Base-by-base conservation (phyloP, 2,329 filamentous ascomycete genomes). In the Cytospora schulzeri region DNA sequence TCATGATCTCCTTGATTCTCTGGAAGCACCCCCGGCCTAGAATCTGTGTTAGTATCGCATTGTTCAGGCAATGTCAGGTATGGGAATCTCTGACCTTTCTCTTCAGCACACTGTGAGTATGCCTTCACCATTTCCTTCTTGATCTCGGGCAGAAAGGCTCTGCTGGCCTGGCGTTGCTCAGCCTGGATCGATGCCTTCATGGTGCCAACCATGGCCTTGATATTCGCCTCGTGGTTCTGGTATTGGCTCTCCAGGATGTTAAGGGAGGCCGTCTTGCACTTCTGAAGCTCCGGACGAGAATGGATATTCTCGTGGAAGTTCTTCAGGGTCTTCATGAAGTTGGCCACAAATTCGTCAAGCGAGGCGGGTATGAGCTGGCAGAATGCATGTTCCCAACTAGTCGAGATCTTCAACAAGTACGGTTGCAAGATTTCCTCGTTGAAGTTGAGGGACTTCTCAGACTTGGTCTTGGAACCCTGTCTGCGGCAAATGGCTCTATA, bases 371-470 rank as follows among this genome's bases (percentile, higher is more conserved):
- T 57, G 8, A 17, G 45, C n/a, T 28, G 26, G 11, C 28, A 28
- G 9, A 66, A 66, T 1, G 38, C 12, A 1, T 28, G 26, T 17
- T 66, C 64, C 64, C 64, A 66, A 2, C 15, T 3, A 48, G 19
- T 45, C 4, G 28, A 19, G 22, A 66, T 33, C 29, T 59, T 57
- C 9, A 14, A 4, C 26, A 63, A 41, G 45, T 61, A 66, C 28
- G 61, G 61, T 33, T 64, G 53, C 17, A 66, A 19, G 4, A 64
- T 51, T n/a, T 60, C 65, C 3, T 56, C 53, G 31, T 66, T 66
- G 57, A 66, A 66, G 48, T 66, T 19, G 2, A 54, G 38, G 8
- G 64, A 55, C 11, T 26, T 60, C 14, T 22, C 17, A 22, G 17
- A 26, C 6, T 29, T 52, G 6, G 64, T 60, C 19, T 33, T 61